Base-by-base conservation (phyloP, 768 basidiomycete species). In the Russula brevipes region DNA sequence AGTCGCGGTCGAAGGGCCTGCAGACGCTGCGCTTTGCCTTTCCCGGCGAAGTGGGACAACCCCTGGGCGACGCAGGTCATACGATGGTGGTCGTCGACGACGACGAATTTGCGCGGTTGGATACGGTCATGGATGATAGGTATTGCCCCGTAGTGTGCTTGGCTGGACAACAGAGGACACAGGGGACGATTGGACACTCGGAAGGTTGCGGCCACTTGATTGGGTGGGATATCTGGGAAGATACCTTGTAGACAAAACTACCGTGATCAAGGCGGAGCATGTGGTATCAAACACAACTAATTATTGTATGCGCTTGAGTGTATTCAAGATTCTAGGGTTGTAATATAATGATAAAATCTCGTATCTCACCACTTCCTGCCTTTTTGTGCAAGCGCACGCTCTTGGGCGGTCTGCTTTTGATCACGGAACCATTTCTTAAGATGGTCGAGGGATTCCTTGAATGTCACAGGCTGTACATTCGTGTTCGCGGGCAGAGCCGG, bases 1-100 rank as follows among this genome's bases (percentile, higher is more conserved):
- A n/a, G 65, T 83, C 81, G 35, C 81, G 79, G 68, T 72, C 65
- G 46, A 81, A 82, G 62, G 81, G 81, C 0, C 64, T 78, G 36
- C 74, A 73, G 36, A 71, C 83, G 45, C 70, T 86, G 75, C 72
- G 73, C 14, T 78, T 82, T 59, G 67, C 68, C 12, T 70, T 68
- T 12, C 68, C 70, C 9, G 71, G 63, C 31, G 66, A 66, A 14
- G 65, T 52, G 8, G 60, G 57, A n/a, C 50, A 67, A 16, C 1
- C 70, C 72, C 16, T 77, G 75, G 33, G 38, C 11, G 38, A 39
- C 38, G 38, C 7, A 7, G 38, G 11, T 11, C 38, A 59, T 80
- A 58, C 69, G n/a, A 17, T 73, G 53, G 72, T 75, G 17, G 65
- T 77, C 10, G 44, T 33, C 12, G 64, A 68, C 5, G 70, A 66